phyloP scores from a whole-genome alignment of 176 grass and related monocot genomes.

The Saccharum officinarum region DNA sequence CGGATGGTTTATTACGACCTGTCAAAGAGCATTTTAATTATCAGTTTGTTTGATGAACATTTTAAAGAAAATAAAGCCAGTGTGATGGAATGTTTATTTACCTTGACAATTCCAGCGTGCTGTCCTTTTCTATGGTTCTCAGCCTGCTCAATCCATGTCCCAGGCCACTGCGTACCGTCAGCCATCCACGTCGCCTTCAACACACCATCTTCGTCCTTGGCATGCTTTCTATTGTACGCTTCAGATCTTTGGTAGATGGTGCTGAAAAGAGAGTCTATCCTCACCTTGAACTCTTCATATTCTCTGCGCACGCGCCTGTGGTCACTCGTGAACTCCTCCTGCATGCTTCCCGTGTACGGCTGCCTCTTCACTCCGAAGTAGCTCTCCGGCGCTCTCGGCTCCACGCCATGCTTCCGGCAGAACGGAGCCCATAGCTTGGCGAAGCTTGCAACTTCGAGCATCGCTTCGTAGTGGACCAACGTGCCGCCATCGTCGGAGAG shows the following conservation, averaged over 20 bases:
- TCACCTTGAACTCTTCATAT: constrained; percentile 53
- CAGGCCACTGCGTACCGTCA: constrained; percentile 50
- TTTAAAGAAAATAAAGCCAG: neutral
- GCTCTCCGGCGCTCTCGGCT: constrained; percentile 45
- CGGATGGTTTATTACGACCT: constrained; percentile 33
- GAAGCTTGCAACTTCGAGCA: constrained; percentile 39
- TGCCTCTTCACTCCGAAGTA: constrained; percentile 29
- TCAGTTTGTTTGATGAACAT: neutral
- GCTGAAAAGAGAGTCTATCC: constrained; percentile 32
- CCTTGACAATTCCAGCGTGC: constrained; percentile 42
- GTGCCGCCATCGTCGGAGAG: constrained; percentile 50
- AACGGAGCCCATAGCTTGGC: constrained; percentile 40
- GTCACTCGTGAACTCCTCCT: constrained; percentile 28
- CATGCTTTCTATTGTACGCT: constrained; percentile 7
- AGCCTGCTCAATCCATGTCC: constrained; percentile 38
- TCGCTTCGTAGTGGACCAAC: constrained; percentile 41
- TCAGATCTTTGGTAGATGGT: constrained; percentile 42
- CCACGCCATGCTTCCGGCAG: constrained; percentile 42
- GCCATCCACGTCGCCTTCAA: constrained; percentile 46
- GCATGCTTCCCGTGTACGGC: neutral
- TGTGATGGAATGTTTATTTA: neutral
- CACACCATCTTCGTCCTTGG: neutral
- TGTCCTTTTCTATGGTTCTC: constrained; percentile 47
- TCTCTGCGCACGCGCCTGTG: constrained; percentile 43
- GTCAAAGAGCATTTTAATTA: neutral